Evolutionary conservation across 202 grass and related monocot genomes (phyloP), one percentile per base, ranked within the genome.

Genomic region (Eragrostis tef): DNA sequence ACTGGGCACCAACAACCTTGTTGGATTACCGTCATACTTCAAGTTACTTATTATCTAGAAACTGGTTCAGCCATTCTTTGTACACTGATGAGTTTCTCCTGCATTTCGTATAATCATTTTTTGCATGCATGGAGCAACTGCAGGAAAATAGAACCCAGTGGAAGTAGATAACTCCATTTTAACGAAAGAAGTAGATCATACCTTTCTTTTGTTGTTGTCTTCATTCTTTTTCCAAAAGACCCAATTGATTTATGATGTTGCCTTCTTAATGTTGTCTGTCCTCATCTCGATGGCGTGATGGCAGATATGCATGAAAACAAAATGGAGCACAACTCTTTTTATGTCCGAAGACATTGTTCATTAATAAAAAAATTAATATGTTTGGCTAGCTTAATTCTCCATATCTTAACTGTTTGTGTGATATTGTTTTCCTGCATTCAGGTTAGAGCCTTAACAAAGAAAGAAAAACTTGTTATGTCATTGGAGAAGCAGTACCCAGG

Each of bases 401-500:
- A 14, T 70, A 17, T 54, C 26, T 39, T 34, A 63, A 74, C 45
- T 65, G 22, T 69, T 63, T 58, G 43, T 66, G 7, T 85, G 67
- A 43, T 76, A 27, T 59, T 83, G 21, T 46, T 64, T 64, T 73
- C 13, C 61, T 56, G 25, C 22, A 15, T 81, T 79, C 85, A 95
- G 93, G 85, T 82, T 71, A 91, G 93, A 86, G 74, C 44, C 36
- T 82, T 99, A 68, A 93, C 96, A 46, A 82, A 87, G 64, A 95
- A 93, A 83, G 92, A 99, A 68, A 74, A 93, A n/a, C 83, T 95
- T 24, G 81, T 90, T 65, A 73, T 98, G 24, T 87, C 88, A 60
- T 67, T 95, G 80, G 92, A 98, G 88, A 67, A 91, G 69, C 93
- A 95, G 79, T 98, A 93, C 72, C 88, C 90, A 59, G 90, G 65